These are phyloP conservation scores for Ustilago bromivora DNA, from an alignment of 1,284 basidiomycete species.

Conservation along the genomic window DNA sequence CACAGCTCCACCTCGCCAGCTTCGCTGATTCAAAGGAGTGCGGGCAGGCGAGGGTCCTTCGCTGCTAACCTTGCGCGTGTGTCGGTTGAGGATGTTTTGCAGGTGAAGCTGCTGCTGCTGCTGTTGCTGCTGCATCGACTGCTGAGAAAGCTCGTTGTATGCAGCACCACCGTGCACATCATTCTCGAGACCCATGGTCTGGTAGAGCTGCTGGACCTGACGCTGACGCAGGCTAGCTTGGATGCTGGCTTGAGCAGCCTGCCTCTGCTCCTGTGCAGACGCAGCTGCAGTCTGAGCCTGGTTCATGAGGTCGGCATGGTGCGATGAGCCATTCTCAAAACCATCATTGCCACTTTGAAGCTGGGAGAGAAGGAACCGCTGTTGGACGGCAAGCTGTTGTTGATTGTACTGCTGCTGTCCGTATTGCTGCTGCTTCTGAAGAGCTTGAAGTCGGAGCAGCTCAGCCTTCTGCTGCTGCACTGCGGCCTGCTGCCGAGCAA, in stretches of 20 bases:
- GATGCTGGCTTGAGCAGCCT: constrained; percentile 61
- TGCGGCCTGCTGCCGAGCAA: constrained; percentile 48
- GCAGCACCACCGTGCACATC: constrained; percentile 4
- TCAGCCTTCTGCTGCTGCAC: constrained; percentile 56
- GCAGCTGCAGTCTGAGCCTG: constrained; percentile 32
- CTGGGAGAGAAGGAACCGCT: constrained; percentile 58
- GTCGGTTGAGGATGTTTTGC: constrained; percentile 43
- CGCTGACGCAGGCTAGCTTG: constrained; percentile 62
- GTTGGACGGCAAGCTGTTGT: constrained; percentile 56
- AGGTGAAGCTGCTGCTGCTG: constrained; percentile 46
- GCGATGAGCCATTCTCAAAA: constrained; percentile 33
- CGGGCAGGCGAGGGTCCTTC: constrained; percentile 24
- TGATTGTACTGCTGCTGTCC: constrained; percentile 33
- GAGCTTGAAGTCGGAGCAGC: constrained; percentile 54
- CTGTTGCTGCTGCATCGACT: constrained; percentile 39
- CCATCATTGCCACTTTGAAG: constrained; percentile 43
- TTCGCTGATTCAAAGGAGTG: constrained; percentile 41
- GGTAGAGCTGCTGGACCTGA: constrained; percentile 57
- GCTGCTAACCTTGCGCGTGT: constrained; percentile 46
- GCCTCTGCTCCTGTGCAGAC: constrained; percentile 57
- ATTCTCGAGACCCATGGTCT: constrained; percentile 46
- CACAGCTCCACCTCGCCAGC: constrained; percentile 40
- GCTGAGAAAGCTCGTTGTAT: constrained; percentile 21
- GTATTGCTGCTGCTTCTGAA: constrained; percentile 53
- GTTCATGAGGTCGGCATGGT: constrained; percentile 26